Evolutionary conservation across 805 yeast species (phyloP).

Genomic region (Saccharomycopsis lassenensis): DNA sequence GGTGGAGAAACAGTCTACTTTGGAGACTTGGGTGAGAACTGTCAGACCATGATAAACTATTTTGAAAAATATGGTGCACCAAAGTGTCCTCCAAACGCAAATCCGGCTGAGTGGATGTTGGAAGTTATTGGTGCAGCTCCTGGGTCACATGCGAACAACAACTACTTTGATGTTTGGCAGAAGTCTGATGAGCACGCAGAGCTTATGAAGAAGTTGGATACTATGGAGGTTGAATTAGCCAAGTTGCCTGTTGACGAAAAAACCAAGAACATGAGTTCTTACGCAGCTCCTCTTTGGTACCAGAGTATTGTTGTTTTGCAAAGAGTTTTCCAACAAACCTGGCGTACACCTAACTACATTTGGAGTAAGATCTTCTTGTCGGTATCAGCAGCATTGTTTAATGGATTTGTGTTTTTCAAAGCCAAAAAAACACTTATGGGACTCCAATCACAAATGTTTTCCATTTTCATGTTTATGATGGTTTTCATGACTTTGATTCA

Average conservation of each 20-base stretch:
- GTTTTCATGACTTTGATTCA: constrained; percentile 46
- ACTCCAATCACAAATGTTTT: constrained; percentile 73
- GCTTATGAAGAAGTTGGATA: constrained; percentile 47
- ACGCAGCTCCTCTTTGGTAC: constrained; percentile 31
- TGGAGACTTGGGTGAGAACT: constrained; percentile 59
- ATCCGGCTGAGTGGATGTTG: constrained; percentile 91
- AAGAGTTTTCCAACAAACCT: constrained; percentile 53
- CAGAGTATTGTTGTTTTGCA: constrained; percentile 38
- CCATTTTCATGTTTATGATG: constrained; percentile 58
- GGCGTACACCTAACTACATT: constrained; percentile 55
- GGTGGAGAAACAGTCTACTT: constrained; percentile 72
- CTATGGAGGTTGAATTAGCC: constrained; percentile 51
- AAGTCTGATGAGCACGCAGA: constrained; percentile 50
- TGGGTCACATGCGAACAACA: constrained; percentile 62
- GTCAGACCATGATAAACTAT: constrained; percentile 46
- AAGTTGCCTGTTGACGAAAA: constrained; percentile 26
- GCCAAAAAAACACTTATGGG: constrained; percentile 55
- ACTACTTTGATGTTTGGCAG: constrained; percentile 70
- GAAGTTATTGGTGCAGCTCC: constrained; percentile 79
- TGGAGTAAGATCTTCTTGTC: constrained; percentile 51
- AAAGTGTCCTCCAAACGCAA: constrained; percentile 56
- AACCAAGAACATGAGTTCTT: constrained; percentile 28
- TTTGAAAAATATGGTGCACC: constrained; percentile 58
- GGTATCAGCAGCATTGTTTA: constrained; percentile 46
- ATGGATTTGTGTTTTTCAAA: constrained; percentile 66